phyloP scores from a whole-genome alignment of 75 land plant species.

The Selaginella moellendorffii region DNA sequence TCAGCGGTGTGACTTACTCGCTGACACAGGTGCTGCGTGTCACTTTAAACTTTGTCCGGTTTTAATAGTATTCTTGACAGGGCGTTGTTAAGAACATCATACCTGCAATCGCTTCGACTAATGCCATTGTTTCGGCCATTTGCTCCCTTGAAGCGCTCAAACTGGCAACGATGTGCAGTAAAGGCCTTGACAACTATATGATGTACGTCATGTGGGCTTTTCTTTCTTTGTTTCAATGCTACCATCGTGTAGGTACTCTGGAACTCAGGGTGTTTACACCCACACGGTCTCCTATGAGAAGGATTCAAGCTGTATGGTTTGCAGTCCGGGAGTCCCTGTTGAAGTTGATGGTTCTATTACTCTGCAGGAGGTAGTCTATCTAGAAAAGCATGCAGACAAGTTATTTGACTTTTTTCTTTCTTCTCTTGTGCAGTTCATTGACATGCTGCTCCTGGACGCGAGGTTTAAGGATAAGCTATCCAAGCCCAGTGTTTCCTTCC shows the following conservation, averaged over 20 bases:
- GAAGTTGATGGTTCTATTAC: constrained; percentile 69
- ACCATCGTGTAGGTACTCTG: constrained; percentile 53
- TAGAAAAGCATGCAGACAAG: no score
- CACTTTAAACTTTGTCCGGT: no score
- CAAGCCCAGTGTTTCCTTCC: constrained; percentile 61
- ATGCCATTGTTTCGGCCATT: constrained; percentile 90
- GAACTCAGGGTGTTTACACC: constrained; percentile 60
- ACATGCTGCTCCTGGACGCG: constrained; percentile 51
- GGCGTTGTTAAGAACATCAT: constrained; percentile 98
- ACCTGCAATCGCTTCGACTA: constrained; percentile 98
- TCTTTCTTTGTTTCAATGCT: not conserved
- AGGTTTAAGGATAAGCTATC: constrained; percentile 40
- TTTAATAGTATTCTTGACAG: no score
- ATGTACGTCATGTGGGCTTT: constrained; percentile 34
- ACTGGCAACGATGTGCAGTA: constrained; percentile 87
- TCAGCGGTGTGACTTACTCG: constrained; percentile 87
- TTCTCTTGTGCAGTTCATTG: constrained; percentile 51
- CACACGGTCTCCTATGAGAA: constrained; percentile 58
- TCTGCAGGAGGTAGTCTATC: constrained; percentile 63
- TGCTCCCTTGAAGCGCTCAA: constrained; percentile 90
- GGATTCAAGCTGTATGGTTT: constrained; percentile 73
- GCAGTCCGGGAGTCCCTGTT: constrained; percentile 93
- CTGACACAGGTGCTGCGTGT: constrained; percentile 63
- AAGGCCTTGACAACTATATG: constrained; percentile 67
- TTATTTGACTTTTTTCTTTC: constrained; percentile 1